phyloP scores from a whole-genome alignment of 2,329 filamentous ascomycete genomes.

The Hypoxylon sp. region DNA sequence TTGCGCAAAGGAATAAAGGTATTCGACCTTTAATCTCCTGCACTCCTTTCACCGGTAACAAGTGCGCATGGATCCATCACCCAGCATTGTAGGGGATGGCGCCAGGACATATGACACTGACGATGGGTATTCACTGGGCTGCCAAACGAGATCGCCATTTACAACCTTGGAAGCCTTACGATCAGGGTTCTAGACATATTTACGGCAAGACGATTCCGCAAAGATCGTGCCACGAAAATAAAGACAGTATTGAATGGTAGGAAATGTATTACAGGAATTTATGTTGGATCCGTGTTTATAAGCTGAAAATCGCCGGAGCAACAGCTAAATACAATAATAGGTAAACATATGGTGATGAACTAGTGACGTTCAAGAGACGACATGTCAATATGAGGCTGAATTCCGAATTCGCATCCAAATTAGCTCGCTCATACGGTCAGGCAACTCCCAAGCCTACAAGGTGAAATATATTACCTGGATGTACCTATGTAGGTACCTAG shows the following conservation, averaged over 20 bases:
- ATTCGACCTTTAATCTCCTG: too few relatives aligned
- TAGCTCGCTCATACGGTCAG: constrained; percentile 4
- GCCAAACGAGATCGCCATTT: not conserved
- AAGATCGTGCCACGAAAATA: too few relatives aligned
- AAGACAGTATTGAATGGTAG: too few relatives aligned
- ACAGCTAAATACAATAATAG: constrained; percentile 5
- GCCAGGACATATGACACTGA: too few relatives aligned
- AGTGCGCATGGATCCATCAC: too few relatives aligned
- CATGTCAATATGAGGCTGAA: constrained; percentile 39
- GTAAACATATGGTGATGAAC: not conserved
- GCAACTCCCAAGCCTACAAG: not conserved
- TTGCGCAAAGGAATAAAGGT: too few relatives aligned
- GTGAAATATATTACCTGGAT: constrained; percentile 15
- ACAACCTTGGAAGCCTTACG: not conserved
- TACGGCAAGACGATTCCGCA: too few relatives aligned
- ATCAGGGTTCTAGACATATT: not conserved
- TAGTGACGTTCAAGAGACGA: constrained; percentile 10
- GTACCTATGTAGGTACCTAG: not conserved
- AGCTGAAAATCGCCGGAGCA: not conserved
- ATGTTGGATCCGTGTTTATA: not conserved
- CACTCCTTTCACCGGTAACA: too few relatives aligned
- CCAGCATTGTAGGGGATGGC: too few relatives aligned
- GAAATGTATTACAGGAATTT: not conserved
- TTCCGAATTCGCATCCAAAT: constrained; percentile 2
- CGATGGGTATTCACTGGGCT: not conserved